Evolutionary conservation across 2,329 filamentous ascomycete species (phyloP), one percentile per base, ranked within the genome.

Genomic region (Aspergillus unguis): DNA sequence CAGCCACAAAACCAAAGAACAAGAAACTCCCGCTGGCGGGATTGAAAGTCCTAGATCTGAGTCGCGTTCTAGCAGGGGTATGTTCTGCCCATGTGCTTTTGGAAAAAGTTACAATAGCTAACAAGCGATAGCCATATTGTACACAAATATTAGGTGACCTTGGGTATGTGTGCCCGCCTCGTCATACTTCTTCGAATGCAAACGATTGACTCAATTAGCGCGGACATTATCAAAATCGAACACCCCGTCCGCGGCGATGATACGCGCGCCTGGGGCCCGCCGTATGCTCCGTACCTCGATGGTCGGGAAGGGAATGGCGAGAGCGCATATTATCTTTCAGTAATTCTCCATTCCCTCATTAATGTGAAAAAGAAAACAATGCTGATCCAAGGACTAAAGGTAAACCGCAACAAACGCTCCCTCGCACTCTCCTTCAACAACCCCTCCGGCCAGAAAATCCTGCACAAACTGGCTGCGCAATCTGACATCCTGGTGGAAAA

Each of bases 401-500:
- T 90, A 10, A 97, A 97, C 67, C 88, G 94, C 48, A 99, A 99
- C 75, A 99, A 99, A 70, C 95, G 94, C 70, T 97, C 92, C 0
- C 73, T 99, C 1, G 94, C 85, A 0, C 79, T 99, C 1, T 96
- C 92, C 0, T 99, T 99, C 66, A 88, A 94, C 62, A 85, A 95
- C 63, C 80, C 85, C 27, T 81, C 86, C 1, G 94, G 94, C 6
- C 86, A 95, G 26, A 84, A 89, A 9, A 91, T 99, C 52, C 78
- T 99, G 3, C 92, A 96, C 73, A 85, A 86, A 62, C 82, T 99
- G 0, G 90, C 84, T 1, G 85, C 85, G 55, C 85, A 90, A 67
- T 94, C 88, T 65, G 94, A 99, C 68, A 87, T 99, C 5, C 79
- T 99, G 1, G 94, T 99, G 0, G 94, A 99, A 70, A 99, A 99